Conservation (phyloP, 371 early-diverging fungal species). For the Mucor indicus region DNA sequence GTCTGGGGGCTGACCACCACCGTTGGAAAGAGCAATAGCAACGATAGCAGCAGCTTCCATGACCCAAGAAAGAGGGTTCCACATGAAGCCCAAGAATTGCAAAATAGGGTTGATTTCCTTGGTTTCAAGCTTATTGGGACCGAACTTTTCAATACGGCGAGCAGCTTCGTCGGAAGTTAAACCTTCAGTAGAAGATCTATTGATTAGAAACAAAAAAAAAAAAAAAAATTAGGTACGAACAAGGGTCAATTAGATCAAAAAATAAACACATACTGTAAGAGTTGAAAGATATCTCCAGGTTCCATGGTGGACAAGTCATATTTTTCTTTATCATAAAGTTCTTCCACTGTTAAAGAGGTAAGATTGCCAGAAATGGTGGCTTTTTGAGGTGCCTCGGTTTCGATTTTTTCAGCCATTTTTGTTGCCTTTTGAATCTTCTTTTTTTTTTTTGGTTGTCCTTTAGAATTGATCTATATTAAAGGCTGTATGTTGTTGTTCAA, state of each 20-base stretch:
- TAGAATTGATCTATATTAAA: too few relatives aligned
- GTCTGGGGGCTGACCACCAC: conserved; percentile 64
- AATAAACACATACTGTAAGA: conserved; percentile 53
- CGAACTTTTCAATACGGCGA: conserved; percentile 66
- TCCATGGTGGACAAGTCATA: conserved; percentile 80
- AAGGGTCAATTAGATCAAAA: neutral
- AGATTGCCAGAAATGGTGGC: conserved; percentile 54
- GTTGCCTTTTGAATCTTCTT: conserved; percentile 7
- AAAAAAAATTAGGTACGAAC: conserved; percentile 3
- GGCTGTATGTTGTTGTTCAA: too few relatives aligned
- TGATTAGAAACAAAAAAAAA: conserved; percentile 8
- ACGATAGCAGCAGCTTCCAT: conserved; percentile 80
- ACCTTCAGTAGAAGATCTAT: conserved; percentile 57
- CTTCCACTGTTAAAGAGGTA: conserved; percentile 63
- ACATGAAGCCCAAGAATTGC: conserved; percentile 87
- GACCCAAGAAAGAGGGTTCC: conserved; percentile 80
- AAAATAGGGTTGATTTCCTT: conserved; percentile 79
- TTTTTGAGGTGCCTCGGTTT: conserved; percentile 20
- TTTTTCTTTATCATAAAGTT: conserved; percentile 80
- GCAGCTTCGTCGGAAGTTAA: conserved; percentile 65
- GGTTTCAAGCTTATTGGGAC: conserved; percentile 67
- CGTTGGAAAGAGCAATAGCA: conserved; percentile 73
- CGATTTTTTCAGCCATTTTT: conserved; percentile 31
- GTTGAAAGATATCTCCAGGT: conserved; percentile 67
- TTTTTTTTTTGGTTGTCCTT: conserved; percentile 2